Base-by-base conservation (phyloP, 2,329 filamentous ascomycete genomes). In the Cladosporium sp. region DNA sequence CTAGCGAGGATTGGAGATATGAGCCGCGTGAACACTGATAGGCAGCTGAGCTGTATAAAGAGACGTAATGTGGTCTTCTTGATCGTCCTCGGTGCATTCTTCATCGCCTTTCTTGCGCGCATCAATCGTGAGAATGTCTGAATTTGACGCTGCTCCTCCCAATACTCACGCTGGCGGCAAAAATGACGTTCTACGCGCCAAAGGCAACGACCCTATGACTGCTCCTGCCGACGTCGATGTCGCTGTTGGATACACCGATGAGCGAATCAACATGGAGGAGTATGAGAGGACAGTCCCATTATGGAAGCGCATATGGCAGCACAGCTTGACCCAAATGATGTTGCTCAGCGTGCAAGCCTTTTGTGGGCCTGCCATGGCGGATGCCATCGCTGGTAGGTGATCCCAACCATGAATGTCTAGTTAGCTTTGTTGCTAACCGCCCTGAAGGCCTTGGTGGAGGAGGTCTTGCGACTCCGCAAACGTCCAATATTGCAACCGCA, bases 291-390 rank as follows among this genome's bases (percentile, higher is more conserved):
- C 58, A 1, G 68, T 69, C 1, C 77, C 77, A 1, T 60, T 69
- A 4, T 80, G 77, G 77, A 78, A 76, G 61, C 72, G 75, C 3
- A 62, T 79, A 4, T 76, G 75, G 68, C 75, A 76, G 61, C 75
- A 80, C 62, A 79, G 77, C 62, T 70, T 80, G 63, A 80, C 77
- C 5, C 77, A 80, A 66, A 80, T 80, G 78, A 66, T 80, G 64
- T 69, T 79, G 4, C 65, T 80, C 11, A 79, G 76, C 40, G 66
- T 79, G 9, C 78, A 80, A 62, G 75, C 76, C 0, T 52, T 52
- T 17, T 52, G 50, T 34, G 64, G 64, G 7, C 64, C 64, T 43
- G 64, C 65, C 11, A 66, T 67, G 65, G 28, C 39, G n/a, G 65
- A 67, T 28, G 65, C 65, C 7, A 67, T 67, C 30, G 50, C 50